These are phyloP conservation scores for Rhododendron simsii DNA, from an alignment of 148 eudicot genomes.

Conservation along the genomic window DNA sequence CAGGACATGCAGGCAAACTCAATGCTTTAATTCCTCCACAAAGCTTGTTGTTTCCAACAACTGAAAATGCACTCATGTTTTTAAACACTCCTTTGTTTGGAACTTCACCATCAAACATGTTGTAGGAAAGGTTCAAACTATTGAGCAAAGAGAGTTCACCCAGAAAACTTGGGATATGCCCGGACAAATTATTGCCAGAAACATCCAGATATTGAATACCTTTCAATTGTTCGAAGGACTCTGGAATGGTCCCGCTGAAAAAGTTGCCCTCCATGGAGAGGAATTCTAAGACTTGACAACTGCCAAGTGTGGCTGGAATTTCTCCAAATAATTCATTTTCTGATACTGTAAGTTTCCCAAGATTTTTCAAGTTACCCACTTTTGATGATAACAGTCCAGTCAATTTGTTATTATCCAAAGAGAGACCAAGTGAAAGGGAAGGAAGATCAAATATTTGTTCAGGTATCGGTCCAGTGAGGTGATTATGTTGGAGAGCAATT, in stretches of 20 bases:
- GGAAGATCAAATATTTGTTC: conserved; percentile 5
- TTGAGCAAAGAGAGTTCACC: background rate
- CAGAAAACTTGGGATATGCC: conserved; percentile 17
- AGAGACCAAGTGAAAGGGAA: conserved; percentile 7
- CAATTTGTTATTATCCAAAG: background rate
- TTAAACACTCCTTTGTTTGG: no score
- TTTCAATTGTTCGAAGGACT: background rate
- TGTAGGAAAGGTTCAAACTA: conserved; percentile 9
- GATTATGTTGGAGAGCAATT: conserved; percentile 2
- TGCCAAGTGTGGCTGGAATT: conserved; percentile 19
- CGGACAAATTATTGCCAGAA: conserved; percentile 20
- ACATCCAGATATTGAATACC: conserved; percentile 7
- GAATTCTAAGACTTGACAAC: conserved; percentile 2
- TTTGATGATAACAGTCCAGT: conserved; percentile 15
- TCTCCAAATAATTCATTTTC: conserved; percentile 19
- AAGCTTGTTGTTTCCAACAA: conserved; percentile 12
- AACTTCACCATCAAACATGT: no score
- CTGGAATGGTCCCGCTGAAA: conserved; percentile 21
- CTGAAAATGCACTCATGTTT: background rate
- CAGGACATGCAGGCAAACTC: no score
- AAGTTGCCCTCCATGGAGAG: conserved; percentile 10
- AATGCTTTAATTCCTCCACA: conserved; percentile 21
- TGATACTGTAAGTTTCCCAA: conserved; percentile 1
- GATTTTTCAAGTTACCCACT: conserved; percentile 18
- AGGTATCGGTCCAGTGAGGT: conserved; percentile 7